Percentiles rank a stretch among this genome's conserved stretches.
These are phyloP conservation scores for Candida xiaguanensis DNA, from an alignment of 805 yeast genomes.

Conservation along the genomic window DNA sequence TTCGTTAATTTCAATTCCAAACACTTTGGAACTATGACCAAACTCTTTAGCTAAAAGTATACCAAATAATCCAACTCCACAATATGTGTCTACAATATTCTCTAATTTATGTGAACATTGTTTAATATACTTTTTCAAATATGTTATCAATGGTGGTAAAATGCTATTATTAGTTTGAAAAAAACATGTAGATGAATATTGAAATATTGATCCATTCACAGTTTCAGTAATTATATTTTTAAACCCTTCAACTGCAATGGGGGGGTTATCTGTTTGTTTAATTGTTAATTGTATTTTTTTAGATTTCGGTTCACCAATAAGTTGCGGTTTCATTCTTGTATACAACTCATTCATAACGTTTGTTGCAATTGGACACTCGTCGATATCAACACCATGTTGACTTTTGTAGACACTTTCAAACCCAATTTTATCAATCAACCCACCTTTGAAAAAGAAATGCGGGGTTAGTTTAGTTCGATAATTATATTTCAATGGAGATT, in stretches of 20 bases:
- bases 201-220: conserved; percentile 32
- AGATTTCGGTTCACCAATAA: conserved; percentile 5
- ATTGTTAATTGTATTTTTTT: conserved; percentile 17
- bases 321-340: conserved; percentile 12
- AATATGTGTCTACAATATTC: conserved; percentile 40
- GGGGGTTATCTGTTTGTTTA: conserved; percentile 29
- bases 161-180: conserved; percentile 40
- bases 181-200: conserved; percentile 36
- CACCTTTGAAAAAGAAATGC: conserved; percentile 19
- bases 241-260: conserved; percentile 23
- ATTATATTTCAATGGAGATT: conserved; percentile 35
- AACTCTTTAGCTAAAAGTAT: conserved; percentile 29
- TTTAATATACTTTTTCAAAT: conserved; percentile 20
- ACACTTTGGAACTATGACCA: conserved; percentile 27
- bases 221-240: conserved; percentile 30
- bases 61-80: conserved; percentile 46
- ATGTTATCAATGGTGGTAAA: conserved; percentile 32
- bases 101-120: conserved; percentile 12
- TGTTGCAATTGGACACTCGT: conserved; percentile 36
- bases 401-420: conserved; percentile 21
- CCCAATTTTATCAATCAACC: conserved; percentile 23
- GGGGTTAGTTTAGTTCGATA: conserved; percentile 43
- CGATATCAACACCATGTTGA: conserved; percentile 26
- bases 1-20: conserved; percentile 39
- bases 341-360: conserved; percentile 24